phyloP scores from a whole-genome alignment of 73 alveolate species.

The Tetrahymena borealis region DNA sequence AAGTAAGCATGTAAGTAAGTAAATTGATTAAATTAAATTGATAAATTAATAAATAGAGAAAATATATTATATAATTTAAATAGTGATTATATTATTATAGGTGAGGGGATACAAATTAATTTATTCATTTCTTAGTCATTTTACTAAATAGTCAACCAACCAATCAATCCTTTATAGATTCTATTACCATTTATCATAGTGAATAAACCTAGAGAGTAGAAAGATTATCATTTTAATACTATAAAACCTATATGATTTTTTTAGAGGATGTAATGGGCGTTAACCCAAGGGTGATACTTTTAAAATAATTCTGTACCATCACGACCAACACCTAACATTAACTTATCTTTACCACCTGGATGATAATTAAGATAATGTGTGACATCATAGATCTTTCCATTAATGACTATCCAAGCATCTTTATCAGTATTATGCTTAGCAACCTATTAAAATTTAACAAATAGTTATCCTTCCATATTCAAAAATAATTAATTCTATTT shows the following conservation, averaged over 20 bases:
- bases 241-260: constrained; percentile 67
- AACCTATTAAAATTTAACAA: constrained; percentile 46
- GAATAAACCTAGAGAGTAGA: too few relatives aligned
- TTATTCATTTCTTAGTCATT: too few relatives aligned
- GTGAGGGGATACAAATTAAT: too few relatives aligned
- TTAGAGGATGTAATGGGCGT: constrained; percentile 62
- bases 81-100: too few relatives aligned
- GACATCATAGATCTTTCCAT: constrained; percentile 81
- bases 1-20: too few relatives aligned
- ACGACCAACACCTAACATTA: constrained; percentile 78
- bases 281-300: constrained; percentile 89
- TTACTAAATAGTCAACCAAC: too few relatives aligned
- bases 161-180: too few relatives aligned
- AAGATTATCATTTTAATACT: neutral
- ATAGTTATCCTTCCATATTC: neutral
- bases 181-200: too few relatives aligned
- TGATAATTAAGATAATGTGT: constrained; percentile 75
- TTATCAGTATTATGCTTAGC: constrained; percentile 63
- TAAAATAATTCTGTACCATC: constrained; percentile 81
- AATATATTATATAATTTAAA: too few relatives aligned
- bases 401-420: constrained; percentile 77
- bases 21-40: too few relatives aligned
- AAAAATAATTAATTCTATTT: neutral
- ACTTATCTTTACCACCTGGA: constrained; percentile 91
- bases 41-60: too few relatives aligned